A percentile compares a stretch with the other conserved stretches of the same genome.
These are phyloP conservation scores for Davidsoniella neocaledoniae DNA, from an alignment of 2,329 filamentous ascomycete species.

Conservation along the genomic window DNA sequence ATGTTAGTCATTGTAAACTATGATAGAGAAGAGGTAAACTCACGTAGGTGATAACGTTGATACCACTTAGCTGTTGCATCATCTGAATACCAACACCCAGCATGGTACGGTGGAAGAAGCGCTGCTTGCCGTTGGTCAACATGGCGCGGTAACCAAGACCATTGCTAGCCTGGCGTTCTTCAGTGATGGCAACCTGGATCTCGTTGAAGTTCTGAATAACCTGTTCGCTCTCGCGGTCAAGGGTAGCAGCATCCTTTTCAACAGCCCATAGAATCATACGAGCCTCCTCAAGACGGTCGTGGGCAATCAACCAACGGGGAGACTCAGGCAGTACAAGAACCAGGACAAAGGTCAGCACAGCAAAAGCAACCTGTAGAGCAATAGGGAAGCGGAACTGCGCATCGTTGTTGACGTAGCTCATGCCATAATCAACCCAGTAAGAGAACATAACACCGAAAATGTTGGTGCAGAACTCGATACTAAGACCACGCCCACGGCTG, in stretches of 20 bases:
- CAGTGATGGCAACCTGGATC: slow-evolving; percentile 37
- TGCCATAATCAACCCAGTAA: slow-evolving; percentile 24
- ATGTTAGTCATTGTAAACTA: neutral
- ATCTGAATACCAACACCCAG: slow-evolving; percentile 45
- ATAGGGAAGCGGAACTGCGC: slow-evolving; percentile 44
- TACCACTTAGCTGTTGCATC: slow-evolving; percentile 46
- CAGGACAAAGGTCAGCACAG: slow-evolving; percentile 36
- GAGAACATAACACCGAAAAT: slow-evolving; percentile 35
- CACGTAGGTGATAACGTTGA: slow-evolving; percentile 42
- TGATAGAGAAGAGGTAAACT: neutral
- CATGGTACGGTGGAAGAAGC: slow-evolving; percentile 31
- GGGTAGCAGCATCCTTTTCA: slow-evolving; percentile 34
- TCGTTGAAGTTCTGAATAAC: slow-evolving; percentile 41
- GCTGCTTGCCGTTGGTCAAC: slow-evolving; percentile 36
- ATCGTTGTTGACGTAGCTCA: slow-evolving; percentile 22
- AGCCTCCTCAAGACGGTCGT: slow-evolving; percentile 30
- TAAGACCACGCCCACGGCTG: slow-evolving; percentile 31
- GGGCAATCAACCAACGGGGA: slow-evolving; percentile 30
- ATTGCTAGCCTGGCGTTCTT: slow-evolving; percentile 33
- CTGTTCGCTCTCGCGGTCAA: slow-evolving; percentile 26
- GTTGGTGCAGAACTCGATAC: slow-evolving; percentile 35
- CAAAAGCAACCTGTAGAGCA: slow-evolving; percentile 37
- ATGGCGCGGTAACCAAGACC: slow-evolving; percentile 33
- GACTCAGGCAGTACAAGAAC: slow-evolving; percentile 38
- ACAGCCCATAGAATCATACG: slow-evolving; percentile 32